phyloP scores from a whole-genome alignment of 495 filamentous ascomycete genomes.

The Zalerion maritima region DNA sequence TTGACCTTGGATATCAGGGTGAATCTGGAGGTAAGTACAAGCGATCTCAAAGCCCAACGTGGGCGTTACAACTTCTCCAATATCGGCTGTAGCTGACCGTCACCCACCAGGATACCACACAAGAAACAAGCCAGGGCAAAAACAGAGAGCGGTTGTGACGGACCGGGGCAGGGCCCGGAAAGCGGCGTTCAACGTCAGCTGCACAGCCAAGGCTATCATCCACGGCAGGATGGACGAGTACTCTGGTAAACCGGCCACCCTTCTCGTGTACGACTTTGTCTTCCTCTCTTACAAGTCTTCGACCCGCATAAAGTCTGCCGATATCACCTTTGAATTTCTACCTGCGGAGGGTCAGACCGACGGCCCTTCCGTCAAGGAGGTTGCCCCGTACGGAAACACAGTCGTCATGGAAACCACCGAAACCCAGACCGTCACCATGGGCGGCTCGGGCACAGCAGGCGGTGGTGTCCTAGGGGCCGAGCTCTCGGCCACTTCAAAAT shows the following conservation, averaged over 20 bases:
- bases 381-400: conserved; percentile 6
- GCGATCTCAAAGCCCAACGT: too few relatives aligned
- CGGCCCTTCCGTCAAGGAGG: conserved; percentile 7
- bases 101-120: too few relatives aligned
- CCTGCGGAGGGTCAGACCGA: neutral
- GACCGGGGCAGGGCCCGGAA: too few relatives aligned
- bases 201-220: conserved; percentile 6
- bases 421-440: conserved; percentile 2
- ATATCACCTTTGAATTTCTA: conserved; percentile 8
- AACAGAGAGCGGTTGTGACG: too few relatives aligned
- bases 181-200: conserved; percentile 9
- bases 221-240: conserved; percentile 7
- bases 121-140: too few relatives aligned
- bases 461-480: conserved; percentile 4
- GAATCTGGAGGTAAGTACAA: too few relatives aligned
- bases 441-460: conserved; percentile 1
- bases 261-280: conserved; percentile 12
- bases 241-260: conserved; percentile 2
- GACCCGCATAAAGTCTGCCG: conserved; percentile 6
- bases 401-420: conserved; percentile 4
- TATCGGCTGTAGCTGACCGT: too few relatives aligned
- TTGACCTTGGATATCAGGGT: too few relatives aligned
- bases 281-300: conserved; percentile 9
- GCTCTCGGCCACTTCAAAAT: conserved; percentile 1
- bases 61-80: too few relatives aligned